Evolutionary conservation across 1,284 basidiomycete species (phyloP).

Genomic region (Moesziomyces antarcticus): DNA sequence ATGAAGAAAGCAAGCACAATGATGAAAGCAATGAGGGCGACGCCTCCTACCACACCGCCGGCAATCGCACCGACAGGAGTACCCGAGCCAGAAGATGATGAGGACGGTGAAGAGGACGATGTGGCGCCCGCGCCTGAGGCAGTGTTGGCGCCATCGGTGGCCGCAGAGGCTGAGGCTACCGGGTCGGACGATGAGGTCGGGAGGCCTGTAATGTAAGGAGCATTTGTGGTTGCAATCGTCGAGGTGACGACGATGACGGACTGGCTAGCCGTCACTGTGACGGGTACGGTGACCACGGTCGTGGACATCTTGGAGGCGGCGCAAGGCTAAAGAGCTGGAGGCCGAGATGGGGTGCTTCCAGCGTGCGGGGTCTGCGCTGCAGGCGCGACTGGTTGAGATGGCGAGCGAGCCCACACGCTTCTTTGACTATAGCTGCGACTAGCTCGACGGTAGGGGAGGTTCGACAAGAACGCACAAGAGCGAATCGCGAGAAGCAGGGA

Average conservation of each 20-base stretch:
- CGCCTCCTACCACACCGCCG: slow-evolving; percentile 28
- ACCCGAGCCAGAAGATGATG: slow-evolving; percentile 5
- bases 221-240: slow-evolving; percentile 21
- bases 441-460: too few relatives aligned
- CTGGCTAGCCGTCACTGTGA: slow-evolving; percentile 29
- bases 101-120: slow-evolving; percentile 6
- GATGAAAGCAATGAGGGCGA: slow-evolving; percentile 16
- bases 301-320: slow-evolving; percentile 16
- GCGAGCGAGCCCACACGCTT: too few relatives aligned
- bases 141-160: slow-evolving; percentile 2
- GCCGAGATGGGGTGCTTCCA: not conserved
- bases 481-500: too few relatives aligned
- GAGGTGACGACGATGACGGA: slow-evolving; percentile 36
- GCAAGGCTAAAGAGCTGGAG: not conserved
- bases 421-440: too few relatives aligned
- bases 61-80: slow-evolving; percentile 30
- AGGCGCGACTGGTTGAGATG: too few relatives aligned
- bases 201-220: slow-evolving; percentile 7
- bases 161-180: not conserved
- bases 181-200: not conserved
- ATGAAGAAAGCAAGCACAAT: slow-evolving; percentile 16
- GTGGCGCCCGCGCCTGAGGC: slow-evolving; percentile 1
- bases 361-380: too few relatives aligned
- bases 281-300: slow-evolving; percentile 14
- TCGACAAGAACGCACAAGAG: too few relatives aligned